Conservation (phyloP, 73 alveolate genomes). For the Paraurostyla sp. region DNA sequence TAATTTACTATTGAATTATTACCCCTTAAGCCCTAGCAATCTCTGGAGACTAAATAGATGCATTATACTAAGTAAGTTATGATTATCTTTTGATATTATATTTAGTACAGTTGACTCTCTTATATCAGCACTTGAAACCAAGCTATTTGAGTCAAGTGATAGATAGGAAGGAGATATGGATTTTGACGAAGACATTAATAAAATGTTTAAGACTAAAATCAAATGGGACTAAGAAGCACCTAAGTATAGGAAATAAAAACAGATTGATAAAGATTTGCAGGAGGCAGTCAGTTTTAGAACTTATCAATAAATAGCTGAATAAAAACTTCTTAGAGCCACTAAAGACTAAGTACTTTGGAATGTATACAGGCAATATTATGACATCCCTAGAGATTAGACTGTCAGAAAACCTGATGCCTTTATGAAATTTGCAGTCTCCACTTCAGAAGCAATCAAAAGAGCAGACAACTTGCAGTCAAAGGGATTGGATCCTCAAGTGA, state of each 20-base stretch:
- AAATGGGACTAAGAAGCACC: neutral
- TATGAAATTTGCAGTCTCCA: slow-evolving; percentile 17
- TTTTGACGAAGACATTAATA: neutral
- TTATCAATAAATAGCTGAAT: neutral
- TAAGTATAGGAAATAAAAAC: neutral
- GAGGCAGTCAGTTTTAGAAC: neutral
- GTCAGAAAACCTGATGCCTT: slow-evolving; percentile 50
- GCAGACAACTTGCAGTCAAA: neutral
- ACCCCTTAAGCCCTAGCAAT: neutral
- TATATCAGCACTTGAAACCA: neutral
- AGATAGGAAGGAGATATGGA: neutral
- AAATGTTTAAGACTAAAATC: neutral
- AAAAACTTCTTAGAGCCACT: neutral
- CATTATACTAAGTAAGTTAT: slow-evolving; percentile 18
- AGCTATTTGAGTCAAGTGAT: neutral
- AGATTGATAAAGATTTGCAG: neutral
- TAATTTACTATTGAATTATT: neutral
- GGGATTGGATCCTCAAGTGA: neutral
- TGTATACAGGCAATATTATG: slow-evolving; percentile 49
- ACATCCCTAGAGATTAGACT: slow-evolving; percentile 6
- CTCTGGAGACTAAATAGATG: slow-evolving; percentile 13
- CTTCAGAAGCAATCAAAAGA: slow-evolving; percentile 23
- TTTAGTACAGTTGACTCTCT: slow-evolving; percentile 3
- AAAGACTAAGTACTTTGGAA: neutral
- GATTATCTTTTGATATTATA: neutral